phyloP scores from a whole-genome alignment of 2,329 filamentous ascomycete genomes.

The Septoria petroselini region DNA sequence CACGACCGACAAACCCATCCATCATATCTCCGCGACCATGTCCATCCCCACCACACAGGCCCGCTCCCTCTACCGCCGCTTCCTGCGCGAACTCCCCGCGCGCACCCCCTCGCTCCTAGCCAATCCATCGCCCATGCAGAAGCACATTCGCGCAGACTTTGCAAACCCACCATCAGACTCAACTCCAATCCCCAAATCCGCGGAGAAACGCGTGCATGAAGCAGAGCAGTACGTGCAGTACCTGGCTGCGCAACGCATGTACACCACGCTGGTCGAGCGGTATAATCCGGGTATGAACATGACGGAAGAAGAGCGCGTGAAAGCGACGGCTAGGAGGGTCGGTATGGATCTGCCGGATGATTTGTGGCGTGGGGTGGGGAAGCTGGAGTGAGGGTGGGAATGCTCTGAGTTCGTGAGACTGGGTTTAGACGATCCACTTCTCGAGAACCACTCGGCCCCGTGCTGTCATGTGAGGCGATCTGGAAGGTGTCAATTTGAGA shows the following conservation, averaged over 20 bases:
- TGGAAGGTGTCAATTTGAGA: too few relatives aligned
- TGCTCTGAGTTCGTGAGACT: too few relatives aligned
- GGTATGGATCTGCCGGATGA: conserved; percentile 83
- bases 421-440: too few relatives aligned
- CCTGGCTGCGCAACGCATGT: conserved; percentile 78
- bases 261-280: conserved; percentile 75
- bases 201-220: conserved; percentile 44
- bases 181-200: conserved; percentile 41
- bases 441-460: too few relatives aligned
- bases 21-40: conserved; percentile 32
- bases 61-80: conserved; percentile 78
- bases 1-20: background rate
- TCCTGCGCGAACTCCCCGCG: conserved; percentile 84
- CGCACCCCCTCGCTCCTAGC: conserved; percentile 54
- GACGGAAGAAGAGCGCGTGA: conserved; percentile 77
- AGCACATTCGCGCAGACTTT: conserved; percentile 65
- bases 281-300: conserved; percentile 93
- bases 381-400: too few relatives aligned
- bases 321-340: conserved; percentile 79
- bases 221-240: conserved; percentile 80
- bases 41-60: conserved; percentile 45
- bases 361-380: conserved; percentile 7
- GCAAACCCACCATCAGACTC: conserved; percentile 23
- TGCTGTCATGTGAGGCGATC: too few relatives aligned
- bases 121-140: conserved; percentile 65